These are phyloP conservation scores for Trichoderma endophyticum DNA, from an alignment of 2,329 filamentous ascomycete species.

Conservation along the genomic window DNA sequence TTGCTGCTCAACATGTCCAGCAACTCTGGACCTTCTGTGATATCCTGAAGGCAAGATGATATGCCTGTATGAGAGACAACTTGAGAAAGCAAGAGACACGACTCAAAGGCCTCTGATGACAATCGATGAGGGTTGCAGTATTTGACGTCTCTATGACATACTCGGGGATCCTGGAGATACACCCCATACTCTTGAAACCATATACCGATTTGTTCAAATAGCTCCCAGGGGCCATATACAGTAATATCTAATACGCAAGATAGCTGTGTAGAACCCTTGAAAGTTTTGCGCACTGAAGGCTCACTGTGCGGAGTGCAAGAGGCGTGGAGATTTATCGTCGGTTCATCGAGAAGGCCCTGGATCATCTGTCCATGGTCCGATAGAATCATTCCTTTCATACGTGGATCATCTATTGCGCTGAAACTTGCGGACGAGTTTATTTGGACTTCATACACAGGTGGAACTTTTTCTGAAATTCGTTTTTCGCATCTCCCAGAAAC, in stretches of 20 bases:
- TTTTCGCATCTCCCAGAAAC: background rate
- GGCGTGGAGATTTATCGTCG: background rate
- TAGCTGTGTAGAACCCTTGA: background rate
- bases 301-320: background rate
- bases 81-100: background rate
- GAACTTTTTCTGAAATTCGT: background rate
- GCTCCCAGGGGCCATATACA: background rate
- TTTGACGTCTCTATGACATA: background rate
- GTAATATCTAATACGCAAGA: background rate
- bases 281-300: background rate
- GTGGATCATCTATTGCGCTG: background rate
- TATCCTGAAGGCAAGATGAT: background rate
- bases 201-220: background rate
- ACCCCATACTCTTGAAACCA: background rate
- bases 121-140: background rate
- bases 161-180: background rate
- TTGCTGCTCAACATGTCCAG: background rate
- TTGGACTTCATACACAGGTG: background rate
- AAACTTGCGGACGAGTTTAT: background rate
- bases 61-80: background rate
- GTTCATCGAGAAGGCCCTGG: background rate
- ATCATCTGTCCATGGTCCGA: background rate
- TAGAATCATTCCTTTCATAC: background rate
- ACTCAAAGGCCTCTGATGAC: background rate
- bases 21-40: background rate